Evolutionary conservation across 2,329 filamentous ascomycete genomes (phyloP).

Genomic region (Amauroascus verrucosus): DNA sequence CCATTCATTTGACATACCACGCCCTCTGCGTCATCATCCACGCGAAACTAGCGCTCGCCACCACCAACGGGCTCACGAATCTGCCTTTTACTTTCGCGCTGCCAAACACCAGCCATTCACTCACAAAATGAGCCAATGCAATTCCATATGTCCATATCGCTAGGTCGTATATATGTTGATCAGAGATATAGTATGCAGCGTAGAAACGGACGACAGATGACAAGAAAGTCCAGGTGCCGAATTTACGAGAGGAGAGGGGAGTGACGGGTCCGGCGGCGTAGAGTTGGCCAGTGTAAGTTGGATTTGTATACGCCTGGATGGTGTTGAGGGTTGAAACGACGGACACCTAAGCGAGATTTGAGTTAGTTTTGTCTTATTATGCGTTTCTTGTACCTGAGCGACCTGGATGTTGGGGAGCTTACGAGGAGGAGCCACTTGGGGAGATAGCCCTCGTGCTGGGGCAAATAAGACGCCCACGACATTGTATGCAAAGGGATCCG

Average conservation of each 20-base stretch:
- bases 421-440: conserved; percentile 59
- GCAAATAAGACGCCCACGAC: conserved; percentile 24
- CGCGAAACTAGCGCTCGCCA: conserved; percentile 44
- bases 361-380: conserved; percentile 9
- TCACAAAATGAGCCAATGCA: conserved; percentile 66
- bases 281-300: conserved; percentile 73
- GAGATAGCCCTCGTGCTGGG: conserved; percentile 42
- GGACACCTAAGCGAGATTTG: conserved; percentile 53
- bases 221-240: conserved; percentile 80
- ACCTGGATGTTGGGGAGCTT: conserved; percentile 20
- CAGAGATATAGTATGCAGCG: conserved; percentile 69
- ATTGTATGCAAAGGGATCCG: conserved; percentile 16
- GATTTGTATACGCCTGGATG: conserved; percentile 69
- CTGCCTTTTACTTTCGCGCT: conserved; percentile 57
- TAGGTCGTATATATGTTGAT: conserved; percentile 65
- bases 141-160: conserved; percentile 72
- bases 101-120: conserved; percentile 70
- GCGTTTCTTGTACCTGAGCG: neutral
- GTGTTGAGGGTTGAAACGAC: conserved; percentile 74
- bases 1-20: conserved; percentile 23
- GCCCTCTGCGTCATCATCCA: conserved; percentile 55
- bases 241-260: conserved; percentile 65
- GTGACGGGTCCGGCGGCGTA: conserved; percentile 57
- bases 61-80: conserved; percentile 49
- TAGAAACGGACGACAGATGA: conserved; percentile 68